Conservation (phyloP, 768 basidiomycete genomes). For the Rhizopogon vinicolor region DNA sequence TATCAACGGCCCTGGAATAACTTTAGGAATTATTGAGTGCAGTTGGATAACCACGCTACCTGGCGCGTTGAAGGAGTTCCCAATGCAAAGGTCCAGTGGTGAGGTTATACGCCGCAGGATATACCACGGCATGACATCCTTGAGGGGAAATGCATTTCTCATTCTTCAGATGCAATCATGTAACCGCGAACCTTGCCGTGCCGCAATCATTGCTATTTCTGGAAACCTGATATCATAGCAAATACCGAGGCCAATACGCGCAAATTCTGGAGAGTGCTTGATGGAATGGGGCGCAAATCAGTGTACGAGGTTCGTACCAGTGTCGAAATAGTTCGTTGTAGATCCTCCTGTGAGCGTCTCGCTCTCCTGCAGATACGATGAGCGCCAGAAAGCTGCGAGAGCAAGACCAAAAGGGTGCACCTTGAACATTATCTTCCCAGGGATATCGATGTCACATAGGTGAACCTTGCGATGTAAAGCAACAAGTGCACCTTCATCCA, state of each 20-base stretch:
- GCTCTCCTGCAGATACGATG: slow-evolving; percentile 58
- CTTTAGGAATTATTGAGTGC: neutral
- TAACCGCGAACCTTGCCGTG: slow-evolving; percentile 64
- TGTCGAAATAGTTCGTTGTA: slow-evolving; percentile 77
- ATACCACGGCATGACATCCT: slow-evolving; percentile 88
- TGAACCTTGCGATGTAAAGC: slow-evolving; percentile 92
- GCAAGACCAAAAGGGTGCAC: slow-evolving; percentile 28
- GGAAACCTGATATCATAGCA: slow-evolving; percentile 97
- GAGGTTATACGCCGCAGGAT: slow-evolving; percentile 92
- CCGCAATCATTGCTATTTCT: slow-evolving; percentile 87
- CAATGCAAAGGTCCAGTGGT: slow-evolving; percentile 97
- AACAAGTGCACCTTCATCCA: slow-evolving; percentile 69
- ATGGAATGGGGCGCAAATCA: neutral
- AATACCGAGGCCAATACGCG: slow-evolving; percentile 90
- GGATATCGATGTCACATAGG: slow-evolving; percentile 96
- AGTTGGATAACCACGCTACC: slow-evolving; percentile 38
- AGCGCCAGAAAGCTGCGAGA: neutral
- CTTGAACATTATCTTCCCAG: slow-evolving; percentile 90
- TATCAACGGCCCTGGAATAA: slow-evolving; percentile 77
- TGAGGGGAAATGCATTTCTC: slow-evolving; percentile 1
- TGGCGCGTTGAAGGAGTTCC: slow-evolving; percentile 83
- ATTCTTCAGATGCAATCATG: neutral
- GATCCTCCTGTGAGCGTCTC: slow-evolving; percentile 80
- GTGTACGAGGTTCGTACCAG: slow-evolving; percentile 46
- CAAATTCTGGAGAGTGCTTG: slow-evolving; percentile 63